A percentile compares a stretch with the other conserved stretches of the same genome.
These are phyloP conservation scores for Angomonas deanei DNA, from an alignment of 208 protist species.

Conservation along the genomic window DNA sequence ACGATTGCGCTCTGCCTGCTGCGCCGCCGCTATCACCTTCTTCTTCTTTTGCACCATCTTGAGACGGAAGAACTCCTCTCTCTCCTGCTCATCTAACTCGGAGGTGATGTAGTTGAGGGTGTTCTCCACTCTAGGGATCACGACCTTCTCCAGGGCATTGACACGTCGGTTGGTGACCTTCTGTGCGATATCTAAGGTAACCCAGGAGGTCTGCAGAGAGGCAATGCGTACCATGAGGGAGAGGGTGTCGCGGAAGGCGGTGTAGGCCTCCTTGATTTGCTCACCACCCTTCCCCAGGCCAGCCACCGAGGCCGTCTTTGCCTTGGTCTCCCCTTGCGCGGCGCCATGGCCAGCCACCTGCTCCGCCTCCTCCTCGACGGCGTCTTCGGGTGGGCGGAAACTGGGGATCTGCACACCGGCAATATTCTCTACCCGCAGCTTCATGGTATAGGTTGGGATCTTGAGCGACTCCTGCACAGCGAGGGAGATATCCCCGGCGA, in stretches of 20 bases:
- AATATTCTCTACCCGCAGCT: conserved; percentile 95
- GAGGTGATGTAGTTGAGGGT: conserved; percentile 97
- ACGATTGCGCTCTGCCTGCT: conserved; percentile 30
- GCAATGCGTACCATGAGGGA: conserved; percentile 93
- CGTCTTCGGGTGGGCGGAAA: conserved; percentile 73
- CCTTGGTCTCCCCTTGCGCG: not conserved
- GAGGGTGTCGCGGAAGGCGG: conserved; percentile 89
- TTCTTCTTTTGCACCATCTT: conserved; percentile 99
- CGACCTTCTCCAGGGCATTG: conserved; percentile 99
- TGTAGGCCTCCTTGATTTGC: conserved; percentile 89
- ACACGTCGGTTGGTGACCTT: conserved; percentile 99
- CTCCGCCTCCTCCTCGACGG: conserved; percentile 11
- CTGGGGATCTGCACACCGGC: conserved; percentile 97
- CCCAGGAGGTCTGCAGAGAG: conserved; percentile 97
- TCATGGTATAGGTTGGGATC: conserved; percentile 82
- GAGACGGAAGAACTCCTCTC: conserved; percentile 99
- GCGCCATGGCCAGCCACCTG: not conserved
- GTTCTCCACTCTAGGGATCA: conserved; percentile 96
- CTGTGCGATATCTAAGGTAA: conserved; percentile 97
- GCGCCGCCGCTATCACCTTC: conserved; percentile 48
- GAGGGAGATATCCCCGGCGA: conserved; percentile 95
- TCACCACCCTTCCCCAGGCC: conserved; percentile 97
- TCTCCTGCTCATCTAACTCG: conserved; percentile 98
- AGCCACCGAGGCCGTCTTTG: conserved; percentile 42
- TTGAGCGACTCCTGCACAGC: conserved; percentile 93